Base-by-base conservation (phyloP, 495 filamentous ascomycete species). In the Tuber calosporum region DNA sequence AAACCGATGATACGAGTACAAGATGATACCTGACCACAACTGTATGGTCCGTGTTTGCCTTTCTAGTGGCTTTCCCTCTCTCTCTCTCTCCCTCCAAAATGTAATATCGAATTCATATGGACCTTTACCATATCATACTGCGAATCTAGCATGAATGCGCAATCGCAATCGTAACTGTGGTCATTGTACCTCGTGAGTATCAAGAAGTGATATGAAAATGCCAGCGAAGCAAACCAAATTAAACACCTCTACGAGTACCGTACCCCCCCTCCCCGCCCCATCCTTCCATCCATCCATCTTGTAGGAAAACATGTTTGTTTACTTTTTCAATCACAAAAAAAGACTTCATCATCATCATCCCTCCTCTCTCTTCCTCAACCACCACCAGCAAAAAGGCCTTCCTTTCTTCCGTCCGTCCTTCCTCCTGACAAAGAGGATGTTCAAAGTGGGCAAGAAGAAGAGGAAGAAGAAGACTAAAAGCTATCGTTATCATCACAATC, bases 161-260 rank as follows among this genome's bases (percentile, higher is more conserved):
- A 62, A 62, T 62, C 53, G 26, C 53, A 62, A 62, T 62, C 53
- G 53, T 62, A 62, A 62, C 53, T 30, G 53, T 62, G 26, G 26
- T 26, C 17, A 62, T 34, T 62, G 53, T 34, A 62, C 53, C 53
- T 62, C 53, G 53, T 62, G 53, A 62, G 53, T 62, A 62, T 62
- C 53, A 62, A 34, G 53, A 62, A 62, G 19, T 58, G 53, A 58
- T 62, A 26, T 62, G 53, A 62, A 62, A 62, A 34, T 62, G 53
- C 53, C 53, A 62, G 34, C 53, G 53, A 62, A 62, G 53, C 53
- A 62, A 62, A 62, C 53, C 53, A 62, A 62, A 62, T 62, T 62
- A 62, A 62, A 62, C 53, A 17, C 53, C 26, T 62, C 26, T 30
- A 62, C n/a, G n/a, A n/a, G n/a, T n/a, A n/a, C n/a, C n/a, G n/a